Conservation (phyloP, 805 yeast genomes). For the Saturnispora sekii region DNA sequence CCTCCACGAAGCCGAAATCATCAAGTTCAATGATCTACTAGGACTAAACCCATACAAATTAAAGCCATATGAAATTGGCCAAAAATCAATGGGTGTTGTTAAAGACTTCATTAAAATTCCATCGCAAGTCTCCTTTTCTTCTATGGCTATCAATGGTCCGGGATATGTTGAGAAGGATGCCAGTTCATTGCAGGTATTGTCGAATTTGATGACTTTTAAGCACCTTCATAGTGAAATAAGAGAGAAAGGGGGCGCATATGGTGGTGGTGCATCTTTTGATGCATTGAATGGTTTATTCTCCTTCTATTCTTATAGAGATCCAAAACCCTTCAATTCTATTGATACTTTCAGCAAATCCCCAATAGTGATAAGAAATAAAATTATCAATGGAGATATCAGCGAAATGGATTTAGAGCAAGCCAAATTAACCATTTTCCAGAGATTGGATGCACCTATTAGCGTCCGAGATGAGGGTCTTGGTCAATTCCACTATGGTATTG, state of each 20-base stretch:
- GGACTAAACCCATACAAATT: constrained; percentile 8
- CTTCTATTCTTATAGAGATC: constrained; percentile 90
- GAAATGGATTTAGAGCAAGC: constrained; percentile 75
- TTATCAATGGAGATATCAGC: constrained; percentile 22
- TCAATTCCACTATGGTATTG: constrained; percentile 56
- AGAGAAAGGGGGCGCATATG: constrained; percentile 97
- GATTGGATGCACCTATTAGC: constrained; percentile 81
- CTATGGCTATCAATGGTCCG: constrained; percentile 57
- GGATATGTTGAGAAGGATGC: constrained; percentile 64
- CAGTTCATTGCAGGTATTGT: constrained; percentile 72
- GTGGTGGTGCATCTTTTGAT: constrained; percentile 85
- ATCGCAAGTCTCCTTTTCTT: constrained; percentile 79
- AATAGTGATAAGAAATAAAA: constrained; percentile 30
- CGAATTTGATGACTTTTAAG: constrained; percentile 74
- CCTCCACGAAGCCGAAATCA: constrained; percentile 29
- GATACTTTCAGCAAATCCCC: constrained; percentile 47
- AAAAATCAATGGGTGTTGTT: background rate
- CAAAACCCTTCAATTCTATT: constrained; percentile 67
- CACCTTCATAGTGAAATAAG: constrained; percentile 82
- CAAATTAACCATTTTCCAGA: constrained; percentile 82
- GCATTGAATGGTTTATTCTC: constrained; percentile 73
- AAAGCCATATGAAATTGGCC: constrained; percentile 11
- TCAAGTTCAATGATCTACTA: constrained; percentile 22
- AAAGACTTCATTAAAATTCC: constrained; percentile 52
- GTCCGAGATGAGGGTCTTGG: constrained; percentile 69